Conservation (phyloP, 495 filamentous ascomycete genomes). For the Cercophora samala region DNA sequence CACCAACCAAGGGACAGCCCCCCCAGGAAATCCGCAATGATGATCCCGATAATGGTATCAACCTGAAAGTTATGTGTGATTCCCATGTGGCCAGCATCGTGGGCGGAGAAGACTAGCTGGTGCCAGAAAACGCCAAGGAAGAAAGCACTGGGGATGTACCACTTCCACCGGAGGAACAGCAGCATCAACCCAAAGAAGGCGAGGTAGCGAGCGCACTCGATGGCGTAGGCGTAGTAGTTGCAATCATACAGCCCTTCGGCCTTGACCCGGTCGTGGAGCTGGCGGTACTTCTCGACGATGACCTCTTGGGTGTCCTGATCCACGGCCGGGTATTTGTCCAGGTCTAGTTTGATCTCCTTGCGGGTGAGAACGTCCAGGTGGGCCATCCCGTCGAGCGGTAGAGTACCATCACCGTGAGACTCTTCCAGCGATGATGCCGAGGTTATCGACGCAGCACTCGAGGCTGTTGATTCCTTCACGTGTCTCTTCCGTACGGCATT, state of each 20-base stretch:
- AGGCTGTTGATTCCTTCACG: conserved; percentile 9
- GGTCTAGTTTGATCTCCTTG: conserved; percentile 71
- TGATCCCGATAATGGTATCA: conserved; percentile 82
- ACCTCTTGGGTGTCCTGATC: conserved; percentile 70
- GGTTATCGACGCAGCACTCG: conserved; percentile 37
- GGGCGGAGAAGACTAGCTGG: conserved; percentile 89
- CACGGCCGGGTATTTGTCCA: conserved; percentile 76
- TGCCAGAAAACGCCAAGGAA: conserved; percentile 90
- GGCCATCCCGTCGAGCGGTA: conserved; percentile 47
- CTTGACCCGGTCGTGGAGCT: conserved; percentile 65
- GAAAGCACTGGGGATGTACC: conserved; percentile 72
- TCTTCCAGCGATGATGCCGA: conserved; percentile 46
- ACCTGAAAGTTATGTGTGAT: conserved; percentile 85
- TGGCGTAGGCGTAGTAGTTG: conserved; percentile 76
- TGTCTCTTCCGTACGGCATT: conserved; percentile 25
- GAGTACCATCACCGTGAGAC: conserved; percentile 25
- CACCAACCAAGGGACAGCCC: conserved; percentile 95
- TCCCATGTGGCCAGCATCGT: conserved; percentile 97
- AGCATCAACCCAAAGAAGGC: conserved; percentile 63
- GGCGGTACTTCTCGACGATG: conserved; percentile 78
- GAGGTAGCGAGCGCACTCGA: conserved; percentile 72
- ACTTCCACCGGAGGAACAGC: conserved; percentile 63
- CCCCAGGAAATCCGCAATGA: conserved; percentile 86
- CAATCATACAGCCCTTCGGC: conserved; percentile 79
- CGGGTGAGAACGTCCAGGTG: conserved; percentile 72